Base-by-base conservation (phyloP, 2,329 filamentous ascomycete species). In the Colletotrichum limetticola region DNA sequence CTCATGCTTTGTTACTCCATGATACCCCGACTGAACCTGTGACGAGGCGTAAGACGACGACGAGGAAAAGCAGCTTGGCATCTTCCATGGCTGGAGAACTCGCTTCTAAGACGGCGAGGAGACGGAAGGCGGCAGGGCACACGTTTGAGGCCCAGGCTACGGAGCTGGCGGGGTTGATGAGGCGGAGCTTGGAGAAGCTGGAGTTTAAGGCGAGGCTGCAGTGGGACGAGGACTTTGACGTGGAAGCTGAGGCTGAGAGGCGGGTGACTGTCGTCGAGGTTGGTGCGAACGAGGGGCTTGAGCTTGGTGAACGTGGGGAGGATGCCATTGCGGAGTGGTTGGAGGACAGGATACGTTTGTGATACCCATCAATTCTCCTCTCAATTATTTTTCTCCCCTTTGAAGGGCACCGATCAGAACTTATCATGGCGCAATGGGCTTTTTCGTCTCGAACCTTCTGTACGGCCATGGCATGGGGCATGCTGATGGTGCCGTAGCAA, bases 161-260 rank as follows among this genome's bases (percentile, higher is more conserved):
- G 3, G 85, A 88, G 77, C 78, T 91, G n/a, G 83, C 82, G 0
- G 76, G 58, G 19, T 76, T 87, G 71, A 89, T 90, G 86, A 82
- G 84, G 46, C 82, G 84, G 56, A 89, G 88, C 76, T 76, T 90
- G 28, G 80, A 85, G 32, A 83, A 82, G 76, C 53, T 84, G 3
- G 87, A 90, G 78, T 75, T 86, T 19, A 83, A 82, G 71, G 81
- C 86, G 74, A 81, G 84, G 24, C 77, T 75, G 63, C 78, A 77
- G 46, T 86, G 84, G 84, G 86, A 87, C 68, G 79, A 82, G 1
- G 80, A 85, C 5, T 76, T 79, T 37, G 78, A 81, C 11, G 78
- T 72, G 4, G 78, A 78, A 3, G 78, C 76, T 1, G 84, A 86
- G 75, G 80, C 80, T 1, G 69, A 76, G 19, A 78, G 79, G 26